Evolutionary conservation across 2,329 filamentous ascomycete genomes (phyloP).

Genomic region (Aspergillus arachidicola): DNA sequence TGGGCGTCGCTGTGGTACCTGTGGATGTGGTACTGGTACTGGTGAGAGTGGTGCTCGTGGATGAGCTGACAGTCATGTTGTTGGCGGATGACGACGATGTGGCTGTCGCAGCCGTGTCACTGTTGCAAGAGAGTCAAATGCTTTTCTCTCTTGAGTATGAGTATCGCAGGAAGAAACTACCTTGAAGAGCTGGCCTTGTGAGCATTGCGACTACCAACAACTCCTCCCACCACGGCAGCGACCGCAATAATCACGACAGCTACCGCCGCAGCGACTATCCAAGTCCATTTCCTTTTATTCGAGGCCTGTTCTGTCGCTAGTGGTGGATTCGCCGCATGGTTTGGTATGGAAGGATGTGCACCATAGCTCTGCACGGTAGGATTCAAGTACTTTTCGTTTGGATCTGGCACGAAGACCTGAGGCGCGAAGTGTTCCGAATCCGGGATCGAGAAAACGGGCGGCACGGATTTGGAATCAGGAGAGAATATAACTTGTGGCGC

Average conservation of each 20-base stretch:
- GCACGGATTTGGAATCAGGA: not conserved
- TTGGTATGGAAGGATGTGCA: not conserved
- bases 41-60: not conserved
- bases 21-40: not conserved
- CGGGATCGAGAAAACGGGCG: not conserved
- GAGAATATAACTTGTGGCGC: not conserved
- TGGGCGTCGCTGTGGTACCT: not conserved
- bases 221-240: constrained; percentile 6
- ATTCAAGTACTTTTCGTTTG: not conserved
- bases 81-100: not conserved
- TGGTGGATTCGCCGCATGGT: not conserved
- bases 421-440: not conserved
- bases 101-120: not conserved
- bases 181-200: not conserved
- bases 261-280: not conserved
- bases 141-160: not conserved
- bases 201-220: not conserved
- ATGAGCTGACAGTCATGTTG: not conserved
- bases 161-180: not conserved
- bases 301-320: not conserved
- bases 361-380: not conserved
- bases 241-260: not conserved
- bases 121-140: not conserved
- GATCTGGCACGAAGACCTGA: not conserved
- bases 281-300: not conserved